Base-by-base conservation (phyloP, 2,329 filamentous ascomycete species). In the Didymellaceae sp. region DNA sequence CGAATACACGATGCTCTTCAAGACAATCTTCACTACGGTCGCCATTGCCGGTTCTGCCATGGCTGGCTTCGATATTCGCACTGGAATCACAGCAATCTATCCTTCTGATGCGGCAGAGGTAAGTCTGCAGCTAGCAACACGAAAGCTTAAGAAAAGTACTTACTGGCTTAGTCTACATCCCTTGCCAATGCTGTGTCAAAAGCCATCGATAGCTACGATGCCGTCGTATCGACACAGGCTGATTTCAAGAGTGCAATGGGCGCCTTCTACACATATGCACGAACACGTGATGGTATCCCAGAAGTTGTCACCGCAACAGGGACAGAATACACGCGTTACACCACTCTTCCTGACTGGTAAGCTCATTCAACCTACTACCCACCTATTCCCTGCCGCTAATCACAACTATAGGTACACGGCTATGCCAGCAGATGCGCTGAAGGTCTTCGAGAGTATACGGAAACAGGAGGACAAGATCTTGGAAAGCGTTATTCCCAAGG, bases 401-500 rank as follows among this genome's bases (percentile, higher is more conserved):
- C 1, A 7, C 14, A 7, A 10, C 17, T 4, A 26, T 14, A 52
- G 48, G 48, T 52, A 52, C 34, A 43, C 40, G 22, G 48, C 41
- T 16, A 52, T 52, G 42, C 48, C 48, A 24, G 30, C 41, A 37
- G 42, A 52, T 2, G 48, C 48, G 2, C 24, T 45, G 8, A 45
- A 45, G 22, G 48, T 52, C 1, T 52, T 45, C 16, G 48, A 52
- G 21, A 45, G 42, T n/a, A 26, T 52, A 4, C 42, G 48, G 4
- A 45, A 45, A 25, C 41, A 52, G 31, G 48, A 45, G 8, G 48
- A 52, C 20, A 52, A 45, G 25, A 52, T 52, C 7, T 52, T 41
- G 48, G 41, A 35, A 5, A 45, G 42, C 31, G 48, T 52, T 5
- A 42, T 52, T 2, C 48, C 48, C 13, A 45, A 52, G 16, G 42